These are phyloP conservation scores for Vaccinium macrocarpon DNA, from an alignment of 148 eudicot species.

Conservation along the genomic window DNA sequence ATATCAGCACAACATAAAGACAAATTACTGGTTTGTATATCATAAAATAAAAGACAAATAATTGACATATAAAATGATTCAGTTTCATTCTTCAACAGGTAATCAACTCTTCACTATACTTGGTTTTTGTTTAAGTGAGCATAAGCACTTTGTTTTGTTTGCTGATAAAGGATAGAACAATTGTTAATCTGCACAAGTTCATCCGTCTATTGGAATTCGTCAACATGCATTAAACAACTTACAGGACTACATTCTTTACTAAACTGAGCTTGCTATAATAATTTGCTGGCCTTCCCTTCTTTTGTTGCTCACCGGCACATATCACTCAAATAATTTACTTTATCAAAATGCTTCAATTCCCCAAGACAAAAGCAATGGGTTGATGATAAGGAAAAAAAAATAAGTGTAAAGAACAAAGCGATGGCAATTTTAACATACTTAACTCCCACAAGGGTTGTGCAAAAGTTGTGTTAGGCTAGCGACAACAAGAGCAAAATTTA, in stretches of 20 bases:
- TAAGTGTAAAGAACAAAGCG: neutral
- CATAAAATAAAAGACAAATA: neutral
- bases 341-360: neutral
- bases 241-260: neutral
- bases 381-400: neutral
- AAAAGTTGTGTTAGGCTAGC: neutral
- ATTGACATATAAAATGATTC: neutral
- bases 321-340: neutral
- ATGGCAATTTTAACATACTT: neutral
- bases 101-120: neutral
- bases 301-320: neutral
- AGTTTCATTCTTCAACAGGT: neutral
- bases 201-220: neutral
- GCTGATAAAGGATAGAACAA: neutral
- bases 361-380: neutral
- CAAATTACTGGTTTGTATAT: neutral
- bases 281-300: neutral
- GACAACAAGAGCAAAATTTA: neutral
- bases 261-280: neutral
- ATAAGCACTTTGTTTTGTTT: conserved; percentile 1
- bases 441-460: neutral
- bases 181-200: neutral
- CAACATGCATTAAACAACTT: neutral
- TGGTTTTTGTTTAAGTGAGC: neutral
- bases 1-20: neutral